Percentiles rank a stretch among this genome's conserved stretches.
phyloP scores from a whole-genome alignment of 805 yeast genomes.

The Candida insectorum region DNA sequence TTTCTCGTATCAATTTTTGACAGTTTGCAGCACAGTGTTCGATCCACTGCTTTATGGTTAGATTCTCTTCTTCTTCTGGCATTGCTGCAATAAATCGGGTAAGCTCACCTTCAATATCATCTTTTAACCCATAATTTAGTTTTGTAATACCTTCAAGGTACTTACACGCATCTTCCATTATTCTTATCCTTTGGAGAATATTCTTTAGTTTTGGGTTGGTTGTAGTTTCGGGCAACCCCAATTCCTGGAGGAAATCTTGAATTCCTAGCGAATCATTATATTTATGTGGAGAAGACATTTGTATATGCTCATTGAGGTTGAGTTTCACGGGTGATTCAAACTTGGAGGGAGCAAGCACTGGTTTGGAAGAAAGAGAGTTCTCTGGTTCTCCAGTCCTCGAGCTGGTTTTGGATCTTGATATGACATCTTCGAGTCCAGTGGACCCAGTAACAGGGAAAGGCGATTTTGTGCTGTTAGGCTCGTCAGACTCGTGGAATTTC shows the following conservation, averaged over 20 bases:
- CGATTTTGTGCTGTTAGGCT: background rate
- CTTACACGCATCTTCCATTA: slow-evolving; percentile 33
- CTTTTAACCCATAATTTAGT: slow-evolving; percentile 42
- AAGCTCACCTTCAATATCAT: slow-evolving; percentile 65
- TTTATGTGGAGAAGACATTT: background rate
- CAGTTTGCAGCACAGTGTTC: slow-evolving; percentile 53
- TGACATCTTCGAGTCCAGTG: slow-evolving; percentile 1
- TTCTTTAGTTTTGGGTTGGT: background rate
- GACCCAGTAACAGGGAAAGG: background rate
- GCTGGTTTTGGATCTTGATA: background rate
- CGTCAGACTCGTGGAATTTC: slow-evolving; percentile 1
- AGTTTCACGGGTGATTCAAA: background rate
- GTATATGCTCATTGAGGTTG: background rate
- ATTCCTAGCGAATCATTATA: background rate
- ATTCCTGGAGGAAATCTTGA: background rate
- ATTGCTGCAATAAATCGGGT: slow-evolving; percentile 62
- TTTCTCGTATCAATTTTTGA: slow-evolving; percentile 42
- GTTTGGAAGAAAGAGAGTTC: background rate
- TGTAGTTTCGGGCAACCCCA: background rate
- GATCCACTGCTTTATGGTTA: slow-evolving; percentile 75
- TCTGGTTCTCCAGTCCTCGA: background rate
- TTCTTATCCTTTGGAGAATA: slow-evolving; percentile 13
- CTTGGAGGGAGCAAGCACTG: too few species aligned
- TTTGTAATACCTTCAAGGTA: slow-evolving; percentile 31
- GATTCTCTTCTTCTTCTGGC: slow-evolving; percentile 65